Evolutionary conservation across 2,329 filamentous ascomycete species (phyloP).

Genomic region (Fusarium caatingaense): DNA sequence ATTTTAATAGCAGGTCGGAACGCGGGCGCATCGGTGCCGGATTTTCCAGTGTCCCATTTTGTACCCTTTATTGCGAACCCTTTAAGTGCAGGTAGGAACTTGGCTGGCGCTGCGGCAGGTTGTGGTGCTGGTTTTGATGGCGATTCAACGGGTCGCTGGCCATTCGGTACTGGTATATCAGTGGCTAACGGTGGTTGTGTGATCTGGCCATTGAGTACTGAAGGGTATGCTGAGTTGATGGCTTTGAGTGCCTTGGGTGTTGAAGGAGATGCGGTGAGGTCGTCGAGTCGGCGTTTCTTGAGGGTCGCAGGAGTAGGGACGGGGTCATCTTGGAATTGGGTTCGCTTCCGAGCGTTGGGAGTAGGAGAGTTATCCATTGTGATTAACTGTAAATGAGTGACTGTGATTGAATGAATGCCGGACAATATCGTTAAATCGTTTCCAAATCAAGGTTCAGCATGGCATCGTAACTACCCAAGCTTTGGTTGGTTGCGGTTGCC

Average conservation of each 20-base stretch:
- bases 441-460: slow-evolving; percentile 21
- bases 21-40: not conserved
- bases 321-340: slow-evolving; percentile 38
- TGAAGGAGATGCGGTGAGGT: slow-evolving; percentile 42
- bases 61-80: slow-evolving; percentile 52
- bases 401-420: not conserved
- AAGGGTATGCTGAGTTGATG: slow-evolving; percentile 50
- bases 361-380: slow-evolving; percentile 46
- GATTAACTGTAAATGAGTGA: slow-evolving; percentile 41
- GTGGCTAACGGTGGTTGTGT: slow-evolving; percentile 23
- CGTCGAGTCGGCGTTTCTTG: slow-evolving; percentile 51
- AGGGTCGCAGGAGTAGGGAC: slow-evolving; percentile 44
- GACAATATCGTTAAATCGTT: slow-evolving; percentile 8
- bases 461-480: slow-evolving; percentile 20
- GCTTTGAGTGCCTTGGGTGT: slow-evolving; percentile 48
- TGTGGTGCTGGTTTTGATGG: slow-evolving; percentile 21
- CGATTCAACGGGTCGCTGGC: slow-evolving; percentile 12
- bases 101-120: slow-evolving; percentile 22
- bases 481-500: slow-evolving; percentile 23
- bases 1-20: slow-evolving; percentile 53
- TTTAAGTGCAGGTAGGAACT: slow-evolving; percentile 52
- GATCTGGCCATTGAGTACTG: slow-evolving; percentile 41
- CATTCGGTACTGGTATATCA: not conserved
- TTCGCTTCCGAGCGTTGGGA: slow-evolving; percentile 43
- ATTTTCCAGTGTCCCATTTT: slow-evolving; percentile 24